Evolutionary conservation across 1,284 basidiomycete species (phyloP), one percentile per base, ranked within the genome.

Genomic region (Tremellales sp.): DNA sequence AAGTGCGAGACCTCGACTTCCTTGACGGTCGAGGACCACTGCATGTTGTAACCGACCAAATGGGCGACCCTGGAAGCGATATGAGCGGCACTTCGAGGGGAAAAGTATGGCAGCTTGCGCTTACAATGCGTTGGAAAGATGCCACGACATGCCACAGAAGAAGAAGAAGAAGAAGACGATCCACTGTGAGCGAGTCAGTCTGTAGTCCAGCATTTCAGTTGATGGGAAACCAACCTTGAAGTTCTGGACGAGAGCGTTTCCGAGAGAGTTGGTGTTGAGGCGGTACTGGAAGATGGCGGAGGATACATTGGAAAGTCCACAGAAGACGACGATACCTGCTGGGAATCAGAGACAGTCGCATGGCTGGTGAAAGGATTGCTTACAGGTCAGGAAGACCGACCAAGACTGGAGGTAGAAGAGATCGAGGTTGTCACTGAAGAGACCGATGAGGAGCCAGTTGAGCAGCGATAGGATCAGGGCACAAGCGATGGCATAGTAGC

Each of bases 1-100:
- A 90, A 90, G 69, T 89, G 88, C 5, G 83, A 86, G 34, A 81
- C 76, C 68, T 86, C 83, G 47, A 86, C 84, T 51, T 66, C 63
- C 38, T 68, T 68, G 50, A 65, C 54, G 0, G 65, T 68, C 9
- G 64, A 63, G 1, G 63, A 59, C 63, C 63, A 66, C 38, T 61
- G 60, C 63, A 91, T 91, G 71, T 90, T 81, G 72, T 87, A 87
- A 3, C 85, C 86, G 66, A 87, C 82, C 51, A 87, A 58, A 65
- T 92, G 87, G 0, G 87, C 82, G 8, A 88, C 74, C n/a, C 61
- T 63, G 43, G 19, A 35, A 29, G 8, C 16, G 7, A 27, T n/a
- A 29, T 26, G n/a, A 31, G 26, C n/a, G 22, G 21, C 4, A 16
- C 34, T 44, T 9, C 34, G 19, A n/a, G 21, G 3, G 13, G 19